phyloP scores from a whole-genome alignment of 2,329 filamentous ascomycete genomes.

The Onygenales sp. region DNA sequence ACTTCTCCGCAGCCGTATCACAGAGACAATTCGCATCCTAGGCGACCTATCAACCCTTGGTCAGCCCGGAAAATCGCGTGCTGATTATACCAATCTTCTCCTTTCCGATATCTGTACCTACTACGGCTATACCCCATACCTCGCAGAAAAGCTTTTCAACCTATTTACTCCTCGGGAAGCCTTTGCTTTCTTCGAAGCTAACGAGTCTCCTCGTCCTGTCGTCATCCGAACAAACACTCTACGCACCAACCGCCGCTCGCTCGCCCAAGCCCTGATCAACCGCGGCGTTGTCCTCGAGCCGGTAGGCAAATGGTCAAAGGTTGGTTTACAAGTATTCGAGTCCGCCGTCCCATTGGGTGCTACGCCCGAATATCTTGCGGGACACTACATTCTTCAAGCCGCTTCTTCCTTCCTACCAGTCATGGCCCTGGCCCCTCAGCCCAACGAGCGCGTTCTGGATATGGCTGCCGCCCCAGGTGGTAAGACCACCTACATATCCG shows the following conservation, averaged over 20 bases:
- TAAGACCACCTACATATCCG: conserved; percentile 94
- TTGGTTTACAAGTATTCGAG: conserved; percentile 94
- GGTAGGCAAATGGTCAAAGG: conserved; percentile 97
- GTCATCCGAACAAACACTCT: conserved; percentile 97
- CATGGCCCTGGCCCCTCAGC: conserved; percentile 92
- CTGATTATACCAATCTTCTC: conserved; percentile 79
- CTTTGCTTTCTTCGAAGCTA: conserved; percentile 97
- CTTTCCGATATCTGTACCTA: conserved; percentile 90
- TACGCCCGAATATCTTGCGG: conserved; percentile 92
- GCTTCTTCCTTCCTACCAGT: conserved; percentile 94
- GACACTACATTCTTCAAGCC: conserved; percentile 95
- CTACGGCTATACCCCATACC: conserved; percentile 88
- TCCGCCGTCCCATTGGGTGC: conserved; percentile 79
- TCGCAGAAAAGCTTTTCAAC: conserved; percentile 92
- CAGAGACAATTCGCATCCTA: conserved; percentile 83
- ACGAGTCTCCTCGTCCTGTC: conserved; percentile 86
- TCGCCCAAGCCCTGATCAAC: conserved; percentile 90
- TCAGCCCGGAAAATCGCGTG: conserved; percentile 69
- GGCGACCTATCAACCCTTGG: conserved; percentile 77
- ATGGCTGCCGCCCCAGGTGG: conserved; percentile 93
- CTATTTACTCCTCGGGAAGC: conserved; percentile 90
- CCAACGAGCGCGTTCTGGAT: conserved; percentile 83
- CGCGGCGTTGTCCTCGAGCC: conserved; percentile 92
- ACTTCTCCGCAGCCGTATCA: conserved; percentile 77
- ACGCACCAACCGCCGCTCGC: conserved; percentile 63